Evolutionary conservation across 2,329 filamentous ascomycete species (phyloP).

Genomic region (Aureobasidium sp.): DNA sequence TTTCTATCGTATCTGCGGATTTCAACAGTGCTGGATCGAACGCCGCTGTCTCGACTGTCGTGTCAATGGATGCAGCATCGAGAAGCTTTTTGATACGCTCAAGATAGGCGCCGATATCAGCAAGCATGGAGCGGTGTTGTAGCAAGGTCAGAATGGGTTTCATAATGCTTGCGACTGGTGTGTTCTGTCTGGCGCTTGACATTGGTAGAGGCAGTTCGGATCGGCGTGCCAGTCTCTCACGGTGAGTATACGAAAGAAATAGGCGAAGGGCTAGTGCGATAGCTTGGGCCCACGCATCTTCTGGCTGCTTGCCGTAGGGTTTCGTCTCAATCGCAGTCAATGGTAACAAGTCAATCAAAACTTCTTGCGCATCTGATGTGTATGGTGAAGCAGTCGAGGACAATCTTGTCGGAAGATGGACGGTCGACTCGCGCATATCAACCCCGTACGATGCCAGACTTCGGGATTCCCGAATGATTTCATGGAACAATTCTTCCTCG

Average conservation of each 20-base stretch:
- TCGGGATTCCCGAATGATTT: slow-evolving; percentile 75
- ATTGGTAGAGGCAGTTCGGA: slow-evolving; percentile 55
- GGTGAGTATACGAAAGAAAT: slow-evolving; percentile 70
- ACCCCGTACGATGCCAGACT: slow-evolving; percentile 64
- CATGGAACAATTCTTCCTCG: slow-evolving; percentile 82
- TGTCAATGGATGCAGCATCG: slow-evolving; percentile 16
- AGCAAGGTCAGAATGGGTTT: slow-evolving; percentile 49
- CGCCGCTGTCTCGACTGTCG: slow-evolving; percentile 3
- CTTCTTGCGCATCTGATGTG: background rate
- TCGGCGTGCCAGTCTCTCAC: slow-evolving; percentile 61
- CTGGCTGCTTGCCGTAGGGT: slow-evolving; percentile 21
- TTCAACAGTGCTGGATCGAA: slow-evolving; percentile 10
- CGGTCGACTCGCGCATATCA: slow-evolving; percentile 44
- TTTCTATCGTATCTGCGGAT: slow-evolving; percentile 12
- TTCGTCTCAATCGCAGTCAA: slow-evolving; percentile 32
- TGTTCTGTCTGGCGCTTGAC: slow-evolving; percentile 40
- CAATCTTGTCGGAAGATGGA: slow-evolving; percentile 23
- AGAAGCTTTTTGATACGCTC: slow-evolving; percentile 12
- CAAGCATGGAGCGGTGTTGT: slow-evolving; percentile 37
- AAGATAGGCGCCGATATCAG: slow-evolving; percentile 29
- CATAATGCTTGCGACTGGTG: slow-evolving; percentile 48
- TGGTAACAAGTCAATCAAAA: slow-evolving; percentile 57
- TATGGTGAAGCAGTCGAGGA: background rate
- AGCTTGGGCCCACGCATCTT: slow-evolving; percentile 51
- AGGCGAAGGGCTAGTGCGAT: slow-evolving; percentile 63